phyloP scores from a whole-genome alignment of 257 asterid species.

The Cordia subcordata region DNA sequence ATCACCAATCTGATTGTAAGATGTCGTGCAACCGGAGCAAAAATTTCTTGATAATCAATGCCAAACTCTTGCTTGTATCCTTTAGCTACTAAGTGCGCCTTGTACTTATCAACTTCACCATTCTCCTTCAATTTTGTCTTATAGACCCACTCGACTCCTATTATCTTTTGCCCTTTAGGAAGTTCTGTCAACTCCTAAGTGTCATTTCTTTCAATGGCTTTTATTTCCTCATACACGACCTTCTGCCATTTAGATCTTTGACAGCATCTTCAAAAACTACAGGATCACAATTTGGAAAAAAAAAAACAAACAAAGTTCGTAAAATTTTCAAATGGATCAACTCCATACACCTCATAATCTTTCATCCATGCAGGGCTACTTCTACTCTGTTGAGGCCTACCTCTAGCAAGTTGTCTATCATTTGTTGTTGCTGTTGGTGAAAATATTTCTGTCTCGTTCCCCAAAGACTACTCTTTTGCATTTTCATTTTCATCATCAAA shows the following conservation, averaged over 20 bases:
- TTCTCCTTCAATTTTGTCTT: conserved; percentile 1
- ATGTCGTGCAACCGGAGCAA: too few relatives aligned
- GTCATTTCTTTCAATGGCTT: background rate
- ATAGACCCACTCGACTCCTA: conserved; percentile 4
- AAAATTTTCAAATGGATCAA: background rate
- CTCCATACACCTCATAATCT: too few relatives aligned
- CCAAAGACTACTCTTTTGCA: background rate
- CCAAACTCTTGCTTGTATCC: background rate
- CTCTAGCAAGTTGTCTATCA: too few relatives aligned
- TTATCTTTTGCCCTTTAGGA: background rate
- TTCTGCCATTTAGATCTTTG: background rate
- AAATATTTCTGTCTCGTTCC: too few relatives aligned
- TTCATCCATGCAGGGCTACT: too few relatives aligned
- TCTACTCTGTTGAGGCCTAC: too few relatives aligned
- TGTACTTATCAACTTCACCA: conserved; percentile 1
- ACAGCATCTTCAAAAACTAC: background rate
- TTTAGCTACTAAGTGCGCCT: background rate
- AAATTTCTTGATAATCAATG: too few relatives aligned
- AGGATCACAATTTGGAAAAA: background rate
- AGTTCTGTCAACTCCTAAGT: background rate
- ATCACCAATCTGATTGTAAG: background rate
- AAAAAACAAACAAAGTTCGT: too few relatives aligned
- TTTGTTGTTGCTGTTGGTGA: too few relatives aligned
- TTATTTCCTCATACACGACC: background rate
- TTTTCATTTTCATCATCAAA: background rate